These are phyloP conservation scores for Cephaloascus albidus DNA, from an alignment of 805 yeast species.

Conservation along the genomic window DNA sequence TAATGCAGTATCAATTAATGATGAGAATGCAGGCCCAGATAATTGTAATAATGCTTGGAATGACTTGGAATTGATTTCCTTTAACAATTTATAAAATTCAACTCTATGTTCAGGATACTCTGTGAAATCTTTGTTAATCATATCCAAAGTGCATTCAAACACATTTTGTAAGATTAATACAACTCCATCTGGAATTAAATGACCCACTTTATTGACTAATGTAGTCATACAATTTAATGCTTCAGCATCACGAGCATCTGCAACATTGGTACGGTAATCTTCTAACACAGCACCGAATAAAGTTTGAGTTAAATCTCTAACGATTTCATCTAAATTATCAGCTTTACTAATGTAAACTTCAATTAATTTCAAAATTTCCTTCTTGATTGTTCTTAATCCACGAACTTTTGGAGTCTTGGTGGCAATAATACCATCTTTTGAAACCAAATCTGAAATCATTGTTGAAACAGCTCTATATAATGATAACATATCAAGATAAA, in stretches of 20 bases:
- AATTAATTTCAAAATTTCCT: conserved; percentile 81
- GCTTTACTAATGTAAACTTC: conserved; percentile 87
- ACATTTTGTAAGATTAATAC: conserved; percentile 81
- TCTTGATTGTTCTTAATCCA: conserved; percentile 91
- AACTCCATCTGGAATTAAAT: conserved; percentile 81
- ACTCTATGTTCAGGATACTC: conserved; percentile 98
- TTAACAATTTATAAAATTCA: conserved; percentile 83
- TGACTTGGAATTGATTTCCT: conserved; percentile 77
- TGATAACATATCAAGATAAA: conserved; percentile 84
- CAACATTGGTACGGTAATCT: conserved; percentile 81
- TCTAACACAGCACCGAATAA: conserved; percentile 77
- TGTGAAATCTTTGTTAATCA: conserved; percentile 92
- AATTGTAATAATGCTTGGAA: conserved; percentile 81
- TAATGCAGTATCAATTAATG: conserved; percentile 84
- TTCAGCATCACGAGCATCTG: conserved; percentile 97
- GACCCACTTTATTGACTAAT: conserved; percentile 80
- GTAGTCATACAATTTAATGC: conserved; percentile 93
- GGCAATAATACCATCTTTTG: conserved; percentile 75
- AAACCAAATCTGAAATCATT: conserved; percentile 75
- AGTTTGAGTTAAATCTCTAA: conserved; percentile 73
- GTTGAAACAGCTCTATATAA: conserved; percentile 82
- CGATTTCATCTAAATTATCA: conserved; percentile 77
- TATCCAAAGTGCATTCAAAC: conserved; percentile 86
- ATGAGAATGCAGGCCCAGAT: conserved; percentile 87
- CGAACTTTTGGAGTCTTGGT: conserved; percentile 94